Conservation (phyloP, 2,329 filamentous ascomycete species). For the Neonectria punicea region DNA sequence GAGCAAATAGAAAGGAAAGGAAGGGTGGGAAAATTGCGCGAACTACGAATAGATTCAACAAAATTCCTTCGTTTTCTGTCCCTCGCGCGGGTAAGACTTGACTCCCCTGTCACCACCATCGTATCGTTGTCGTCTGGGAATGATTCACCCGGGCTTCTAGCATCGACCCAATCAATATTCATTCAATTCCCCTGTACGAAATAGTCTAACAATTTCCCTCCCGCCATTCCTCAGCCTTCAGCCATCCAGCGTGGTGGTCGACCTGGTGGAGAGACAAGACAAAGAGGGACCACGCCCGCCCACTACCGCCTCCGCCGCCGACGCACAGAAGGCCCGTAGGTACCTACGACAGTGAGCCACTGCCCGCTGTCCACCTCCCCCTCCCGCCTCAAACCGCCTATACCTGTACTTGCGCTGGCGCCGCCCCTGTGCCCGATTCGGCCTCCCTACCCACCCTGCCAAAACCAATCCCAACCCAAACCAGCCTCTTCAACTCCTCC, state of each 20-base stretch:
- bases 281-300: too few relatives aligned
- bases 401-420: not conserved
- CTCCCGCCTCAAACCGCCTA: constrained; percentile 6
- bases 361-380: constrained; percentile 9
- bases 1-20: not conserved
- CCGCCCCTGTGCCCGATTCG: constrained; percentile 19
- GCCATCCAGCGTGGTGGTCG: not conserved
- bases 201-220: constrained; percentile 5
- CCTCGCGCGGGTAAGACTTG: not conserved
- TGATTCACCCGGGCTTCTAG: not conserved
- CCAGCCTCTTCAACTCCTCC: constrained; percentile 21
- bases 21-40: not conserved
- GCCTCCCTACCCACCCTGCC: constrained; percentile 25
- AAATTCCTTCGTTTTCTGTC: not conserved
- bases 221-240: constrained; percentile 4
- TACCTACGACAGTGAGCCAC: constrained; percentile 2
- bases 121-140: not conserved
- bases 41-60: not conserved
- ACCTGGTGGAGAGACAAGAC: not conserved
- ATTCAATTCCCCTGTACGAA: not conserved
- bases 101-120: not conserved
- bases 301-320: constrained; percentile 4
- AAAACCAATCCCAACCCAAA: constrained; percentile 24
- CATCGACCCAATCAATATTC: not conserved
- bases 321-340: constrained; percentile 9